Evolutionary conservation across 2,329 filamentous ascomycete species (phyloP), one percentile per base, ranked within the genome.

Genomic region (Albophoma yamanashiensis): DNA sequence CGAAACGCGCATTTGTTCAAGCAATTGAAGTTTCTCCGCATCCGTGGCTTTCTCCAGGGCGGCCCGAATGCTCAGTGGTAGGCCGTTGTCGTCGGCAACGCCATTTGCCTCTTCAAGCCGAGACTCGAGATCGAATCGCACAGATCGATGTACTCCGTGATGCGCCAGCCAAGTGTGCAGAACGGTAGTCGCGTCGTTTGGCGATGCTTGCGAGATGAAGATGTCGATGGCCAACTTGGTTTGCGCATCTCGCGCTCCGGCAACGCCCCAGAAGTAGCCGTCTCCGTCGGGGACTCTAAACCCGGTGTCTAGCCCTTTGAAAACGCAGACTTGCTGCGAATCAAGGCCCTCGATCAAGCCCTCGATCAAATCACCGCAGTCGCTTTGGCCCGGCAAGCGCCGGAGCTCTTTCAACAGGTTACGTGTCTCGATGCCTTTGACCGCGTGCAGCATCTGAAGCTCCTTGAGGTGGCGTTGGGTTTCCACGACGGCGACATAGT

Each of bases 121-220:
- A 34, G 67, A 25, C 61, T 74, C 72, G 27, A 70, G 63, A 55
- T 71, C 68, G 56, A 70, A 71, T n/a, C 73, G 67, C 40, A 70
- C 65, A 14, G 68, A 63, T 0, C 74, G 68, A 1, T 71, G 61
- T 22, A 72, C 65, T 1, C 70, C 71, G 52, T 70, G 67, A 58
- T 75, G 74, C 6, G 74, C 74, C 15, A 76, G 64, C 68, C 71
- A 76, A 4, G 72, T 71, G 60, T 76, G 74, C 14, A 75, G 61
- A 39, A 74, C 63, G 2, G 71, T 71, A 31, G 63, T 62, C 7
- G 67, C 58, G 40, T 73, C 67, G 56, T 69, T 69, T 1, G 70
- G 69, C 9, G 67, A 66, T 27, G 70, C 71, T 12, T 69, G 66
- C 1, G 73, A 75, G 38, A 75, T 65, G 61, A 70, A 75, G n/a